phyloP scores from a whole-genome alignment of 2,329 filamentous ascomycete genomes.

The Hymenoscyphus linearis region DNA sequence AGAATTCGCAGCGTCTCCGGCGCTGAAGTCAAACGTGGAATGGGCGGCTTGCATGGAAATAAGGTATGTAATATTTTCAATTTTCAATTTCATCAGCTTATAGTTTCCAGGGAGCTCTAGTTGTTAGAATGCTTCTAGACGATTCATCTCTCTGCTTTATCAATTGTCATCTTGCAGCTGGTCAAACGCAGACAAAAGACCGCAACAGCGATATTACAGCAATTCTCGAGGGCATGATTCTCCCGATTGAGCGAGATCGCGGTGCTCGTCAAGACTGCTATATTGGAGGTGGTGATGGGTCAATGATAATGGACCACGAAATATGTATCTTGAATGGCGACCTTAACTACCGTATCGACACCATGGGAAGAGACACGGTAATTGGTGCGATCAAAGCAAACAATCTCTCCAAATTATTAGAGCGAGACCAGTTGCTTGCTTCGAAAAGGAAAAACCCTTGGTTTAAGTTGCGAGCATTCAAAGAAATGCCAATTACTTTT shows the following conservation, averaged over 20 bases:
- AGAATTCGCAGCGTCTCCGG: constrained; percentile 73
- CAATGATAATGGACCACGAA: constrained; percentile 93
- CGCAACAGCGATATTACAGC: constrained; percentile 89
- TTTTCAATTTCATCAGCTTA: constrained; percentile 13
- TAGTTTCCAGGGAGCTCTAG: constrained; percentile 62
- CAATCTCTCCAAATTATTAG: constrained; percentile 80
- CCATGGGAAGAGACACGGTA: constrained; percentile 90
- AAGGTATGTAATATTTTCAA: constrained; percentile 47
- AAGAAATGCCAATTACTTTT: constrained; percentile 87
- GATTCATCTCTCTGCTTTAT: constrained; percentile 93
- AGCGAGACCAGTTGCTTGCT: constrained; percentile 87
- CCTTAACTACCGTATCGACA: constrained; percentile 96
- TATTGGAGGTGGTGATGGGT: constrained; percentile 87
- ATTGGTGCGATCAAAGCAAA: constrained; percentile 76
- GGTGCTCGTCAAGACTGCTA: constrained; percentile 69
- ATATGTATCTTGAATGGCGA: constrained; percentile 96
- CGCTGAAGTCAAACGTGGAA: constrained; percentile 87
- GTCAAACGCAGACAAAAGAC: constrained; percentile 82
- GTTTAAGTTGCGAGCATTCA: constrained; percentile 82
- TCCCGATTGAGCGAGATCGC: constrained; percentile 68
- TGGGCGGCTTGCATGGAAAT: constrained; percentile 93
- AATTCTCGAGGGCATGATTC: constrained; percentile 73
- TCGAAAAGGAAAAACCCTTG: constrained; percentile 84
- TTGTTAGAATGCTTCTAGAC: constrained; percentile 88
- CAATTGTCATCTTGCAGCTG: constrained; percentile 95